Base-by-base conservation (phyloP, 1,284 basidiomycete species). In the Sphaerobolus stellatus region DNA sequence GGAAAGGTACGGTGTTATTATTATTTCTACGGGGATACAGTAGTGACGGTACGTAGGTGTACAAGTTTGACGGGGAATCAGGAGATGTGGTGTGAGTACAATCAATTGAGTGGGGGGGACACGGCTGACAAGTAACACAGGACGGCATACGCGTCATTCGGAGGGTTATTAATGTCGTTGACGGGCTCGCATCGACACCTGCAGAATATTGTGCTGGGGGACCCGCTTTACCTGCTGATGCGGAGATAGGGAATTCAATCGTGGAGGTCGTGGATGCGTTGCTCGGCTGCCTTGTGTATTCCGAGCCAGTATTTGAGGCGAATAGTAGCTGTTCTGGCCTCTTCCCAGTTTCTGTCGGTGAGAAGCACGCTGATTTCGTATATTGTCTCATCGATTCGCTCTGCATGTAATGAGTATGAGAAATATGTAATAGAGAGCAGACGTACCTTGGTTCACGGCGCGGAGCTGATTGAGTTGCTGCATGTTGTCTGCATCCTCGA, bases 111-210 rank as follows among this genome's bases (percentile, higher is more conserved):
- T n/a, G n/a, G n/a, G n/a, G n/a, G n/a, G n/a, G n/a, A n/a, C n/a
- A n/a, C n/a, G n/a, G n/a, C n/a, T n/a, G n/a, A n/a, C n/a, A n/a
- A n/a, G n/a, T n/a, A n/a, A n/a, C 30, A 56, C 62, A 95, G 92
- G 50, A 98, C 95, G 28, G 95, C 90, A 29, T 99, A 98, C 68
- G 88, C 89, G 46, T 98, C 94, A 4, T 99, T 97, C 62, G 96
- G 96, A 43, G 96, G 96, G n/a, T 79, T 99, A 27, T 79, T 99
- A 47, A 90, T 99, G 87, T 94, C 96, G 2, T 75, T 99, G 56
- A 90, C 93, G 44, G 96, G 96, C 5, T 92, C 88, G 40, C 96
- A 89, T 74, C 84, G 97, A 58, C 94, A 98, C 76, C 83, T 98
- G 80, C 88, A 92, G 48, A 87, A 84, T 66, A 86, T 99, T 57